Percentiles rank a stretch among this genome's conserved stretches.
phyloP scores from a whole-genome alignment of 2,329 filamentous ascomycete genomes.

The Aureobasidium subglaciale region DNA sequence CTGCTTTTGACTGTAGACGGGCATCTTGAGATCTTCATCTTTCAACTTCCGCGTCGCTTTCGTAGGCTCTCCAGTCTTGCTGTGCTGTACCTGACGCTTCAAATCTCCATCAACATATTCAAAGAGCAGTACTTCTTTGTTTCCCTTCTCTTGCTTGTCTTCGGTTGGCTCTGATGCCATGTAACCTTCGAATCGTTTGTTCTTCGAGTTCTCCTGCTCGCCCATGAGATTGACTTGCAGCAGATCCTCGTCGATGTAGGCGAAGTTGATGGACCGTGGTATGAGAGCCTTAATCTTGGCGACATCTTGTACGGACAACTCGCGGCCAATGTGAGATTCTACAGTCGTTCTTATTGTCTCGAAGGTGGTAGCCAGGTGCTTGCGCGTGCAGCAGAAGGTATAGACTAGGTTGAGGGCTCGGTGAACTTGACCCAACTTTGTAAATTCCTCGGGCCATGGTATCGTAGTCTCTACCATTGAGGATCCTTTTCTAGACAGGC shows the following conservation, averaged over 20 bases:
- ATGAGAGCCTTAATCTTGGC: conserved; percentile 72
- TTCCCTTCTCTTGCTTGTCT: conserved; percentile 32
- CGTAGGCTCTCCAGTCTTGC: conserved; percentile 65
- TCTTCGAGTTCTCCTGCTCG: conserved; percentile 53
- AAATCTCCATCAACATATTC: conserved; percentile 90
- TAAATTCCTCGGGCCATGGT: conserved; percentile 71
- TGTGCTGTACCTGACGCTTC: conserved; percentile 67
- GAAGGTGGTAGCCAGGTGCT: conserved; percentile 86
- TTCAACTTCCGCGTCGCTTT: conserved; percentile 61
- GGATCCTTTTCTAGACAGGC: conserved; percentile 35
- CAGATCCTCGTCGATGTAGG: conserved; percentile 77
- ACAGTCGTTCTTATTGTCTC: conserved; percentile 80
- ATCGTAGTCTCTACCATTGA: conserved; percentile 48
- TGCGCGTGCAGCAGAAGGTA: conserved; percentile 89
- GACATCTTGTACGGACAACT: conserved; percentile 68
- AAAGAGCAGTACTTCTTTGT: conserved; percentile 70
- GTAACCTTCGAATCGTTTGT: conserved; percentile 43
- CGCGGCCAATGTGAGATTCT: conserved; percentile 68
- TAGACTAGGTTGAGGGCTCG: conserved; percentile 85
- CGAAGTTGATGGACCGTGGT: conserved; percentile 72
- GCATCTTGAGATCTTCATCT: conserved; percentile 81
- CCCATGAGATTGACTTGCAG: conserved; percentile 73
- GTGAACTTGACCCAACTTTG: conserved; percentile 66
- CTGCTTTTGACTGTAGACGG: conserved; percentile 86
- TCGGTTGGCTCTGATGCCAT: conserved; percentile 28